A percentile compares a stretch with the other conserved stretches of the same genome.
Evolutionary conservation across 345 rosid genomes (phyloP).

Genomic region (Ceriops zippeliana): DNA sequence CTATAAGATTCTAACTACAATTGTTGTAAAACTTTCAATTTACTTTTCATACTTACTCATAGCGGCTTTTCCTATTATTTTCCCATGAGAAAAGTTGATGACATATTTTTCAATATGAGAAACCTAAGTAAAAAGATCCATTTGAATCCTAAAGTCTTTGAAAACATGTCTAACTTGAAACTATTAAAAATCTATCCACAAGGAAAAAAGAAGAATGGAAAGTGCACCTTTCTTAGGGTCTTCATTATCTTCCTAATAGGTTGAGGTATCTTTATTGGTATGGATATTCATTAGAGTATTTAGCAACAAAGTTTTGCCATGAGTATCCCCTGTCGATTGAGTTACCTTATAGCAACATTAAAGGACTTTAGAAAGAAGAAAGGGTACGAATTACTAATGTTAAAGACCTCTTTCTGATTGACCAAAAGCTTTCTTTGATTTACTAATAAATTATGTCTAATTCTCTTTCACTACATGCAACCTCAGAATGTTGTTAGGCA

Average conservation of each 20-base stretch:
- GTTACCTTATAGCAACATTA: background rate
- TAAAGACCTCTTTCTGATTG: no score
- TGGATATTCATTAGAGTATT: background rate
- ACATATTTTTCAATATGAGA: background rate
- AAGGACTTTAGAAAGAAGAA: background rate
- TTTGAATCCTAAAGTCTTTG: no score
- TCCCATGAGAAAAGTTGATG: background rate
- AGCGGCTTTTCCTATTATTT: no score
- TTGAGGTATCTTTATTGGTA: constrained; percentile 5
- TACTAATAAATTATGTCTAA: no score
- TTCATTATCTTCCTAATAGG: background rate
- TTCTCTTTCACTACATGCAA: no score
- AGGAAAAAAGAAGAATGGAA: no score
- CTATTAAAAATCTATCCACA: background rate
- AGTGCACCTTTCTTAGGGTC: background rate
- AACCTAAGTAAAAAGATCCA: no score
- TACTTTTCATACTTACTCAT: no score
- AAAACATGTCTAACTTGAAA: background rate
- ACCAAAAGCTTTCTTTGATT: no score
- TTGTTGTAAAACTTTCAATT: no score
- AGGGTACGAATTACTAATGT: constrained; percentile 1
- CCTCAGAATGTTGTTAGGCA: no score
- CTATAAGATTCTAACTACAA: no score
- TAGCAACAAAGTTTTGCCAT: constrained; percentile 3
- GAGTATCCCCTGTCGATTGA: background rate